Evolutionary conservation across 2,329 filamentous ascomycete genomes (phyloP), one percentile per base, ranked within the genome.

Genomic region (Tolypocladium cylindrosporum): DNA sequence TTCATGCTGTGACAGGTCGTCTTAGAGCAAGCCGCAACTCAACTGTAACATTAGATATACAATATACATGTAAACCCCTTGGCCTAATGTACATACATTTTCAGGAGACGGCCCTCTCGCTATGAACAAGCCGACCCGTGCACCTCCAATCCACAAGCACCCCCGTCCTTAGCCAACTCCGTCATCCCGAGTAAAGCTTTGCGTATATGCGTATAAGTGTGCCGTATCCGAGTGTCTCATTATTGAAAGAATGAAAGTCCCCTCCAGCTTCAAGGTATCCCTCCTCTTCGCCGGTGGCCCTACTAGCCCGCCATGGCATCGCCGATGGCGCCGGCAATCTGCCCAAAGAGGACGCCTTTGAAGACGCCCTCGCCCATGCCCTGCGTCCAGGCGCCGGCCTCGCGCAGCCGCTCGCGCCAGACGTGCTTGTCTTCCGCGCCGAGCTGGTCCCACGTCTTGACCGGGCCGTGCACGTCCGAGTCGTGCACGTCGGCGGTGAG

Each of bases 331-430:
- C 82, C 87, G 1, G 82, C 88, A 62, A 90, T 77, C 72, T 91
- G 82, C 24, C 85, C 83, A 72, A 95, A 95, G 61, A 95, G 75
- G 39, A 95, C 82, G 3, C 89, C 88, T 72, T 86, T 85, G 64
- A 95, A 81, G 37, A 94, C 82, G 11, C 78, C 79, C 75, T 93
- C 90, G 3, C 89, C 89, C 77, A 93, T 89, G 42, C 83, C 79
- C 68, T 87, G 85, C n/a, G 83, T 82, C 90, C 90, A 95, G 62
- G 91, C 83, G 0, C 90, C 90, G 0, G 89, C 86, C 57, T 86
- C 79, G 57, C 77, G 77, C 41, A 95, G 77, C 67, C 80, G 82
- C 63, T 81, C 72, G 73, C 85, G 90, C 91, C 91, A 95, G 21
- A 77, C 74, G 55, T 77, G 74, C 69, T 83, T 82, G 70, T 92